Evolutionary conservation across 257 asterid species (phyloP), one percentile per base, ranked within the genome.

Genomic region (Jasminum sambac): DNA sequence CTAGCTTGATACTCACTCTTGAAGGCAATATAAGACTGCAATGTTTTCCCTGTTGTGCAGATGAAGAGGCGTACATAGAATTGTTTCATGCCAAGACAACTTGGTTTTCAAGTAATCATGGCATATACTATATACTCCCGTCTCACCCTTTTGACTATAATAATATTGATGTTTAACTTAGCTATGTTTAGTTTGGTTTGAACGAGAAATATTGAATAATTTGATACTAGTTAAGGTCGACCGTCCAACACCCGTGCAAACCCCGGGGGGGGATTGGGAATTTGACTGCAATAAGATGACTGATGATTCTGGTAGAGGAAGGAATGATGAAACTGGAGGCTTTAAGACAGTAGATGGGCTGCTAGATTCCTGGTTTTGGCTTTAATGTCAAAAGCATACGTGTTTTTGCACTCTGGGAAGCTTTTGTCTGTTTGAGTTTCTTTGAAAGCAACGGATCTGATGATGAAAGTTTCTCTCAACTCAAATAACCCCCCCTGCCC

Each of bases 281-380:
- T 62, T 62, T 68, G 69, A 30, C 63, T 38, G 71, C 52, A 62
- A 64, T 64, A 78, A 68, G 78, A 64, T 70, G 57, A 76, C 74
- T 78, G 73, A 48, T 80, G 40, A 78, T 79, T 79, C 63, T 68
- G 66, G 76, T 42, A 44, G 79, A 64, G 63, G 58, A n/a, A 68
- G 62, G 59, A 84, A 79, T 76, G 79, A 75, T 83, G 81, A 69
- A 72, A 67, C 63, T 55, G 63, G 74, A 65, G 75, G 64, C 52
- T 57, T 76, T 70, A 66, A 63, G 73, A 63, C 76, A 66, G 77
- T 37, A 69, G 73, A 48, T 69, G 26, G 58, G 63, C 68, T 76
- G 83, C 60, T 60, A 72, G 86, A 84, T 80, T 89, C 90, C 82
- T 83, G 83, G 84, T 26, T 71, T 78, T 84, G 79, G 88, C 77